Evolutionary conservation across 768 basidiomycete species (phyloP), one percentile per base, ranked within the genome.

Genomic region (Sarcodon aspratus): DNA sequence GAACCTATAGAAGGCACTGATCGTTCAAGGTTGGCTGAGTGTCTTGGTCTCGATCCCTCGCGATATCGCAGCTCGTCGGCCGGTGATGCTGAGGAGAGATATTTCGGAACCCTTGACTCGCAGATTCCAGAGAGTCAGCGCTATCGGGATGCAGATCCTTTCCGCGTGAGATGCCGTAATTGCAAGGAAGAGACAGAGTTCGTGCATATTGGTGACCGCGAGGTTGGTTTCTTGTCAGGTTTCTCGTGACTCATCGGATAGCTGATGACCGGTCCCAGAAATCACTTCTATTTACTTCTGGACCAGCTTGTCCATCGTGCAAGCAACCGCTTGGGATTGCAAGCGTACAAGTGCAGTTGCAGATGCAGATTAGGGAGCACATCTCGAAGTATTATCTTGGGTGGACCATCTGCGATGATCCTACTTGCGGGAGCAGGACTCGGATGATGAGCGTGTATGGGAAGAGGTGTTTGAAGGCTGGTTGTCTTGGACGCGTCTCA

Each of bases 1-100:
- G 96, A 96, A 38, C 85, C 89, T 1, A 98, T 99, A 42, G 91
- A 96, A 56, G 95, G 94, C 7, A 97, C 94, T 0, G 95, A 98
- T 57, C 78, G 89, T 27, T 71, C 93, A 7, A 77, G 94, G 34
- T 69, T 99, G 17, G 96, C 96, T 0, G 95, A 98, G 68, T 97
- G 92, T 62, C 78, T 99, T 6, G 95, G 93, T 12, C 65, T 80
- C 50, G 76, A 79, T 60, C 75, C 85, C n/a, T 62, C 64, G 12
- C 74, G 77, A 17, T 85, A 76, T 56, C 72, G 67, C 49, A 57
- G 47, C 55, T 57, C 67, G 51, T 48, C 66, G 3, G 60, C 66
- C 0, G 66, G 64, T 9, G 70, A 69, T 21, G 51, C 64, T 0
- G 79, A 83, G 31, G 90, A 86, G 34, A 75, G 74, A 36, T 67